Evolutionary conservation across 176 grass and related monocot genomes (phyloP).

Genomic region (Aegilops longissima): DNA sequence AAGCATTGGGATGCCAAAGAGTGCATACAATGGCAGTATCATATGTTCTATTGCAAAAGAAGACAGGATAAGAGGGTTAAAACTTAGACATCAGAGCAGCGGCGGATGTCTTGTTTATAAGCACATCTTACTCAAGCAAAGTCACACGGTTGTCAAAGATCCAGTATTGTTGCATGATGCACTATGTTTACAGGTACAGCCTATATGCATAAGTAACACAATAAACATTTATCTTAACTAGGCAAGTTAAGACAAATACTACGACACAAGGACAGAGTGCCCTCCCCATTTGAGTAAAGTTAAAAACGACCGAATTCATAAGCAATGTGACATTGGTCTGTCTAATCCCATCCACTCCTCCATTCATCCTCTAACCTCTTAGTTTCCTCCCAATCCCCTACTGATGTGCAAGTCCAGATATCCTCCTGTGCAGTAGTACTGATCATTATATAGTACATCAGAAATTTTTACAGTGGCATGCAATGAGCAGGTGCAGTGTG

Average conservation of each 20-base stretch:
- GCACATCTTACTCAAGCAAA: not conserved
- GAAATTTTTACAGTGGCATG: not conserved
- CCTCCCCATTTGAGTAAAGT: not conserved
- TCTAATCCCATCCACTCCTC: not conserved
- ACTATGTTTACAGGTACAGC: not conserved
- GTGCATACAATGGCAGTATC: slow-evolving; percentile 29
- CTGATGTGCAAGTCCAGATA: not conserved
- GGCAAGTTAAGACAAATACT: slow-evolving; percentile 1
- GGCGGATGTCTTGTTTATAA: slow-evolving; percentile 10
- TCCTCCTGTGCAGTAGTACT: not conserved
- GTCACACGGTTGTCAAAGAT: not conserved
- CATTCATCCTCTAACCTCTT: not conserved
- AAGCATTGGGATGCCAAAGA: slow-evolving; percentile 35
- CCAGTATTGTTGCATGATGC: not conserved
- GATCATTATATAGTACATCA: not conserved
- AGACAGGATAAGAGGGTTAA: slow-evolving; percentile 26
- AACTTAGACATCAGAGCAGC: slow-evolving; percentile 21
- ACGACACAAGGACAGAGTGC: not conserved
- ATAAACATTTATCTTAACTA: not conserved
- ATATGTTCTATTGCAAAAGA: slow-evolving; percentile 25
- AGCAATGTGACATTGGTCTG: not conserved
- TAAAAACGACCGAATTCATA: not conserved
- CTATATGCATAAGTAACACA: not conserved
- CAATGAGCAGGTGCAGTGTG: not conserved
- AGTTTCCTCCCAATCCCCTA: not conserved